Base-by-base conservation (phyloP, 2,329 filamentous ascomycete genomes). In the Cladophialophora exuberans region DNA sequence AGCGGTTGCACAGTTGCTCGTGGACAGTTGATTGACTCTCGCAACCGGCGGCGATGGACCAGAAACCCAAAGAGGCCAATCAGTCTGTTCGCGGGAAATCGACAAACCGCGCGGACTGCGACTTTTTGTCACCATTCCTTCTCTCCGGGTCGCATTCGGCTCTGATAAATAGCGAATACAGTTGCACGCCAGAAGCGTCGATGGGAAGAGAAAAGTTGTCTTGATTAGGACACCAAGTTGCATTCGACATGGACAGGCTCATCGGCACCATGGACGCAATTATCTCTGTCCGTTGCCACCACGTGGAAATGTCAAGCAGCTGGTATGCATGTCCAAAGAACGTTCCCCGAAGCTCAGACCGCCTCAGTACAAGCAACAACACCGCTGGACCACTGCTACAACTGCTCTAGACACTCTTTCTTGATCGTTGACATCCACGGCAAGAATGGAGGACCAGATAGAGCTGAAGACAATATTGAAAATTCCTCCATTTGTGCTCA, bases 1-100 rank as follows among this genome's bases (percentile, higher is more conserved):
- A 35, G 22, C 13, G 50, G 57, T 60, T 31, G 54, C 50, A 60
- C 57, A 54, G 26, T 30, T 28, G 13, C 31, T 30, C 31, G 6
- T 28, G 23, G 15, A 52, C 42, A 44, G 26, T 41, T 39, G 46
- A 35, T 33, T 33, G n/a, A 33, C 15, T 41, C 17, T 42, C 18
- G 38, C 18, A 44, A 10, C 9, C 11, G 22, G 22, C 22, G 33
- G 33, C 23, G 42, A 26, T 18, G 6, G 41, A 33, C 26, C 35
- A 43, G 33, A 23, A n/a, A 23, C 9, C 25, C 36, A 13, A 52
- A 36, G 46, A 52, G 25, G 18, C 31, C 35, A 44, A 35, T 33
- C 38, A 33, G 33, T 54, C 54, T 42, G 50, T 57, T 52, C 39
- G 42, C 45, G 47, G 45, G 11, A 33, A 43, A 39, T 42, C 36